Conservation (phyloP, 371 early-diverging fungal genomes). For the Phascolomyces articulosus region DNA sequence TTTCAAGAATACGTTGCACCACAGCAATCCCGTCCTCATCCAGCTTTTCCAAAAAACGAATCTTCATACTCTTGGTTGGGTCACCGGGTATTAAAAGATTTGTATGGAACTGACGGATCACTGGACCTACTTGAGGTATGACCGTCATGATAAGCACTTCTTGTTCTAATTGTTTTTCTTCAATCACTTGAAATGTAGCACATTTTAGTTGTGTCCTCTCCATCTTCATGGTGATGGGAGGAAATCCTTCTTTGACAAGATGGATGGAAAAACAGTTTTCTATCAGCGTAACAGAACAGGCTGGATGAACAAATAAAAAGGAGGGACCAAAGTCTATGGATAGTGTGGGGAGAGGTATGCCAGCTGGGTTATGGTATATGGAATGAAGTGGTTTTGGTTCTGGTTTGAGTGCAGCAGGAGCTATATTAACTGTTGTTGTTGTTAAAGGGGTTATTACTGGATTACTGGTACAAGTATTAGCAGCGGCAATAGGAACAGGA, state of each 20-base stretch:
- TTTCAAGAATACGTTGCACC: slow-evolving; percentile 56
- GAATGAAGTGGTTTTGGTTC: slow-evolving; percentile 18
- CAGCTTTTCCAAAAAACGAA: slow-evolving; percentile 60
- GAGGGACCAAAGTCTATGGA: slow-evolving; percentile 59
- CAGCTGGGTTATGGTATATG: slow-evolving; percentile 27
- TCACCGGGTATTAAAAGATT: slow-evolving; percentile 46
- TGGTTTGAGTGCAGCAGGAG: too few relatives aligned
- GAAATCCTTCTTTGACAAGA: slow-evolving; percentile 45
- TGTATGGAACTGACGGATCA: slow-evolving; percentile 39
- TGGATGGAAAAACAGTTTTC: slow-evolving; percentile 58
- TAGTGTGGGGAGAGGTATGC: slow-evolving; percentile 61
- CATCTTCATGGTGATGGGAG: slow-evolving; percentile 48
- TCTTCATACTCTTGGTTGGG: slow-evolving; percentile 39
- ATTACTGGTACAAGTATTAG: too few relatives aligned
- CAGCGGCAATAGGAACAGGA: too few relatives aligned
- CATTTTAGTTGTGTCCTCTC: slow-evolving; percentile 51
- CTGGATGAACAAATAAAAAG: slow-evolving; percentile 55
- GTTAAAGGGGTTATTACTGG: too few relatives aligned
- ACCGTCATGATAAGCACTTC: slow-evolving; percentile 54
- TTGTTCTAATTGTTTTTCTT: slow-evolving; percentile 36
- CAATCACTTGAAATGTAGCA: slow-evolving; percentile 45
- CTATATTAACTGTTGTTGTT: too few relatives aligned
- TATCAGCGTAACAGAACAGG: slow-evolving; percentile 58
- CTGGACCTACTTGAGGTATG: slow-evolving; percentile 32
- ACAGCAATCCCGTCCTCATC: slow-evolving; percentile 56